Conservation (phyloP, 306 rosid genomes). For the Purshia tridentata region DNA sequence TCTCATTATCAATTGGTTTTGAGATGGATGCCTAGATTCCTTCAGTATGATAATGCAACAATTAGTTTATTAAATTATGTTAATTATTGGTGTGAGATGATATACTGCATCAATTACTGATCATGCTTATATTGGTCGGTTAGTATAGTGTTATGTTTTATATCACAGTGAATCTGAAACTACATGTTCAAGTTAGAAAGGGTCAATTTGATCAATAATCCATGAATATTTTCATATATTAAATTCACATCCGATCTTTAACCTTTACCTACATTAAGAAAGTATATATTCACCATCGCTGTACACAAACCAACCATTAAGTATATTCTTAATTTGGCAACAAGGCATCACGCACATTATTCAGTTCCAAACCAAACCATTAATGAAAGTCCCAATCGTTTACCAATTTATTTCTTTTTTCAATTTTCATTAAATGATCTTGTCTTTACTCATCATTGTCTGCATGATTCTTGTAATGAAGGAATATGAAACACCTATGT, state of each 20-base stretch:
- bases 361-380: neutral
- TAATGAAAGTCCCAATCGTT: neutral
- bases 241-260: neutral
- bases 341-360: slow-evolving; percentile 1
- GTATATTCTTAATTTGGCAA: slow-evolving; percentile 3
- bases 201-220: too few relatives aligned
- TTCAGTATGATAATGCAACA: too few relatives aligned
- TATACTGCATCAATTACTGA: too few relatives aligned
- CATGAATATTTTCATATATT: too few relatives aligned
- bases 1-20: too few relatives aligned
- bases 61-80: too few relatives aligned
- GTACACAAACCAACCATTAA: neutral
- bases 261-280: neutral
- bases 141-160: too few relatives aligned
- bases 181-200: too few relatives aligned
- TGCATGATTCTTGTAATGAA: slow-evolving; percentile 4
- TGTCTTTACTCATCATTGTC: neutral
- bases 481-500: neutral
- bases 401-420: neutral
- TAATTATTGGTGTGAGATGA: neutral
- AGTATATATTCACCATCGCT: neutral
- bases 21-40: too few relatives aligned
- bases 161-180: too few relatives aligned
- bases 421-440: neutral
- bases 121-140: too few relatives aligned